A percentile compares a stretch with the other conserved stretches of the same genome.
These are phyloP conservation scores for Fusarium pilosicola DNA, from an alignment of 2,329 filamentous ascomycete species.

Conservation along the genomic window DNA sequence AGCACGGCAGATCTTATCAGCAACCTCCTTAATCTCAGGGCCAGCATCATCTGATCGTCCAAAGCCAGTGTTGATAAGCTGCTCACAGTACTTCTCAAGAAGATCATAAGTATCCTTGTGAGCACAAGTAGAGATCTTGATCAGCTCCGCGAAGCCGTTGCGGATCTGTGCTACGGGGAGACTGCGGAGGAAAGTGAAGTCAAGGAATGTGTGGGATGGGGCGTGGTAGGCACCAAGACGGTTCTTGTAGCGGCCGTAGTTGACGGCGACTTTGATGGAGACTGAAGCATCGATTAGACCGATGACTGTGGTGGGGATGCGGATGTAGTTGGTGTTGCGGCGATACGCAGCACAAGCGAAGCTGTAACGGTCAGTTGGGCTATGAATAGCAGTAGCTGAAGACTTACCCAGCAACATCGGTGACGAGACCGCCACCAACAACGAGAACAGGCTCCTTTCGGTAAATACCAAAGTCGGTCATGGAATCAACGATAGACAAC, in stretches of 20 bases:
- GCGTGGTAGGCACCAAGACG: conserved; percentile 78
- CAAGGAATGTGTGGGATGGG: conserved; percentile 76
- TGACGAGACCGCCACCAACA: conserved; percentile 75
- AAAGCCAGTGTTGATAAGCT: conserved; percentile 72
- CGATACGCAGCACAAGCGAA: conserved; percentile 78
- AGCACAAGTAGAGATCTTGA: conserved; percentile 79
- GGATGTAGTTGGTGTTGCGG: conserved; percentile 78
- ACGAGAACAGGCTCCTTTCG: conserved; percentile 75
- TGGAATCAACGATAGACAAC: conserved; percentile 75
- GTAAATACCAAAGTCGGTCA: conserved; percentile 78
- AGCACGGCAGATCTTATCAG: conserved; percentile 74
- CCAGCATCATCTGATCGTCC: conserved; percentile 67
- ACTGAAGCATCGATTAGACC: conserved; percentile 80
- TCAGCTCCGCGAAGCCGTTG: conserved; percentile 79
- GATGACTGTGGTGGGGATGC: conserved; percentile 78
- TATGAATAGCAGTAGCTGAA: conserved; percentile 38
- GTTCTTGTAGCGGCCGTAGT: conserved; percentile 82
- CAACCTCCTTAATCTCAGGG: conserved; percentile 66
- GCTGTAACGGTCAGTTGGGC: conserved; percentile 49
- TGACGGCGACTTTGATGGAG: conserved; percentile 81
- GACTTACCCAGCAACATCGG: conserved; percentile 76
- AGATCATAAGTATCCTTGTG: conserved; percentile 73
- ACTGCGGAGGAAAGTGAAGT: conserved; percentile 77
- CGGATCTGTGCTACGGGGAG: conserved; percentile 74
- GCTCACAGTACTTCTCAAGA: conserved; percentile 75